Conservation (phyloP, 345 rosid genomes). For the Eucalyptus urophylla region DNA sequence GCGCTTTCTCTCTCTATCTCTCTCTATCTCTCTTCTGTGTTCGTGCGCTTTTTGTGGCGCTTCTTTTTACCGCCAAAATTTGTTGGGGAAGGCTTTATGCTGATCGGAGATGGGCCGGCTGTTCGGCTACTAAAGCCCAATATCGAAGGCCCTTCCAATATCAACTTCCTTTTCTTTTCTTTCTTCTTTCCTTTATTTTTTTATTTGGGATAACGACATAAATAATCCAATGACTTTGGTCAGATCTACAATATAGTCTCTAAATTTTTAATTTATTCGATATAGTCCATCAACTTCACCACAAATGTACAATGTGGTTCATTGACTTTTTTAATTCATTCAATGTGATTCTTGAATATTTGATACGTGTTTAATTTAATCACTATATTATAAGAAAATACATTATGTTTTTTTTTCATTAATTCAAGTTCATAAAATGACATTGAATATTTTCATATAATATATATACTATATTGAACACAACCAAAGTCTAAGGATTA, state of each 20-base stretch:
- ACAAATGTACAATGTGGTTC: fast-evolving
- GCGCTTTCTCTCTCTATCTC: background rate
- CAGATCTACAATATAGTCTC: fast-evolving
- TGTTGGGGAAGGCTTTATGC: background rate
- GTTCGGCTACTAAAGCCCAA: background rate
- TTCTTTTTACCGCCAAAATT: background rate
- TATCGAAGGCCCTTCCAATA: background rate
- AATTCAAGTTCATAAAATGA: too few relatives aligned
- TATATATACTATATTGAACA: fast-evolving
- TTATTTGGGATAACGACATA: too few relatives aligned
- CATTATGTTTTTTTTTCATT: too few relatives aligned
- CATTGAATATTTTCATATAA: too few relatives aligned
- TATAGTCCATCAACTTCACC: background rate
- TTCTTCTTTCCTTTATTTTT: background rate
- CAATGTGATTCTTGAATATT: fast-evolving
- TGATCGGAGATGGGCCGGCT: background rate
- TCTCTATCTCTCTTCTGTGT: background rate
- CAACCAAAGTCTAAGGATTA: too few relatives aligned
- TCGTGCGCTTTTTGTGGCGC: background rate
- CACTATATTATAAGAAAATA: too few relatives aligned
- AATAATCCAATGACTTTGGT: background rate
- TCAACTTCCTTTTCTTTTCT: background rate
- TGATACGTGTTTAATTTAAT: fast-evolving
- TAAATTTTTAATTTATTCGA: too few relatives aligned
- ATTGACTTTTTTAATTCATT: fast-evolving